phyloP scores from a whole-genome alignment of 192 early-diverging fungal species.

The Coemansia sp. region DNA sequence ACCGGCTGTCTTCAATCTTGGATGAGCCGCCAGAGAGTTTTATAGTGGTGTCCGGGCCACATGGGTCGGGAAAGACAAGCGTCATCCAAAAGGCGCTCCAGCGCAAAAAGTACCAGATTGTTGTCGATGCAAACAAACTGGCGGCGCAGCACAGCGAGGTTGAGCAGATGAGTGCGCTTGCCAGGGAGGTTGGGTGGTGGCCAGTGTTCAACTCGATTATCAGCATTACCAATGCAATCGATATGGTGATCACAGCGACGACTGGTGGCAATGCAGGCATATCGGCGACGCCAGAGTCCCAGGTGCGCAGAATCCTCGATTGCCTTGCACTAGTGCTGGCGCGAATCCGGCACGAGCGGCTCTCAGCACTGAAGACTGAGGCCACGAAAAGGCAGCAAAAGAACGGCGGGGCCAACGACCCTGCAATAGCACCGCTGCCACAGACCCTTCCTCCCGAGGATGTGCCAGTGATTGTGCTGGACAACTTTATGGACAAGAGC shows the following conservation, averaged over 20 bases:
- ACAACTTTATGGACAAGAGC: conserved; percentile 80
- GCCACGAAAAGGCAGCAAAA: conserved; percentile 39
- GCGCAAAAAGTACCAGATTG: conserved; percentile 70
- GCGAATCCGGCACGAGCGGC: conserved; percentile 51
- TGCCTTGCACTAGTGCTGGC: conserved; percentile 73
- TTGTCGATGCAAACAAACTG: conserved; percentile 80
- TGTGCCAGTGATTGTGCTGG: conserved; percentile 89
- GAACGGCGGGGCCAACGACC: neutral
- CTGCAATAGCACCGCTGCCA: neutral
- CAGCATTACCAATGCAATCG: conserved; percentile 72
- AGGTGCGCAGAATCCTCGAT: conserved; percentile 86
- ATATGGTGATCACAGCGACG: conserved; percentile 82
- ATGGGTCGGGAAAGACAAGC: conserved; percentile 78
- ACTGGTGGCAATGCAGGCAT: conserved; percentile 89
- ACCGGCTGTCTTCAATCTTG: conserved; percentile 46
- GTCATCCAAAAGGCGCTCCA: conserved; percentile 73
- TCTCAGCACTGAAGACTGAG: conserved; percentile 33
- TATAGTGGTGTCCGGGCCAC: conserved; percentile 81
- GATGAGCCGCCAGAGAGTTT: conserved; percentile 75
- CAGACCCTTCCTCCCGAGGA: conserved; percentile 50
- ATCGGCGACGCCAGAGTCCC: conserved; percentile 78
- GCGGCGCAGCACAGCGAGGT: conserved; percentile 71
- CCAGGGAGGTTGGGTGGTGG: conserved; percentile 87
- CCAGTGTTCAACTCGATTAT: conserved; percentile 86
- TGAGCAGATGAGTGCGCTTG: conserved; percentile 74